Conservation (phyloP, 2,329 filamentous ascomycete genomes). For the Lachnellula cervina region DNA sequence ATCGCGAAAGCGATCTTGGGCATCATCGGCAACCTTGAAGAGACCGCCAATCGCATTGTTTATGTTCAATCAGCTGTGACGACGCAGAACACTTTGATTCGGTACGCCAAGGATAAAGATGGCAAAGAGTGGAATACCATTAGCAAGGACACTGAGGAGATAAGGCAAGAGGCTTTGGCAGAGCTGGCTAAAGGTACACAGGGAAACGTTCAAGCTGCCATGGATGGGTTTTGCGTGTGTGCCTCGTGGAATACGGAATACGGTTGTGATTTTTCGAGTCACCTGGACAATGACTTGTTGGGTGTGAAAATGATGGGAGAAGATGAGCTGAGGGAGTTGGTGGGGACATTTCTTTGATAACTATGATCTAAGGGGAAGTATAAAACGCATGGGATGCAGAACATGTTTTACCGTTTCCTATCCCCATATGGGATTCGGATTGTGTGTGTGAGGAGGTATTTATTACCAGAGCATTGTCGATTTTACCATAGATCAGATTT, state of each 20-base stretch:
- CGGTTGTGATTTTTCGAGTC: constrained; percentile 29
- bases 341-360: neutral
- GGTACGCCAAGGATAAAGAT: constrained; percentile 31
- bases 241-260: constrained; percentile 29
- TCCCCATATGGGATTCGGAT: too few species aligned
- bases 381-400: too few species aligned
- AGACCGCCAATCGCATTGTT: constrained; percentile 34
- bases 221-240: constrained; percentile 29
- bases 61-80: constrained; percentile 33
- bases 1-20: constrained; percentile 43
- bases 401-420: too few species aligned
- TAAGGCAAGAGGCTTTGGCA: constrained; percentile 29
- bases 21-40: constrained; percentile 30
- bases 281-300: constrained; percentile 34
- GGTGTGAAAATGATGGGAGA: constrained; percentile 27
- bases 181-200: neutral
- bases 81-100: constrained; percentile 35
- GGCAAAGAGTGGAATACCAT: constrained; percentile 28
- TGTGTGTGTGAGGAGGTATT: too few species aligned
- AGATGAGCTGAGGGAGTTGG: constrained; percentile 6
- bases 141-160: constrained; percentile 24
- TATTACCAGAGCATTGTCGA: too few species aligned
- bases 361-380: too few species aligned
- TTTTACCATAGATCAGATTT: too few species aligned
- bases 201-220: constrained; percentile 6